These are phyloP conservation scores for Ustulina deusta DNA, from an alignment of 2,329 filamentous ascomycete genomes.

Conservation along the genomic window DNA sequence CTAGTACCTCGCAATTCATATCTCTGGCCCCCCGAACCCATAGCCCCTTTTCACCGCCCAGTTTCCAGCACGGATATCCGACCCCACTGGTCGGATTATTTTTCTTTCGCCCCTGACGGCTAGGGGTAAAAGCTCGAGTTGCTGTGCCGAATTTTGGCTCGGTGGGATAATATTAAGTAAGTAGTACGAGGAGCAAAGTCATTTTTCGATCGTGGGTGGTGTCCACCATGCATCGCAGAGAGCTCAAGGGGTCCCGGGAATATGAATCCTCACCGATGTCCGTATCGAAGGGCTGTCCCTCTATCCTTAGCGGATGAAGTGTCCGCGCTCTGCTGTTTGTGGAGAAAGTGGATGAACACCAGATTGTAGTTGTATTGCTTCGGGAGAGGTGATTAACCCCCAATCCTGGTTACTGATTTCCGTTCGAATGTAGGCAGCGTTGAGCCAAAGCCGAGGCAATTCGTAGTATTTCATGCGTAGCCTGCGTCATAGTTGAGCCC, in stretches of 20 bases:
- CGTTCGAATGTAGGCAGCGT: no score
- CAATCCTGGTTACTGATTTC: not conserved
- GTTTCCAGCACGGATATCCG: constrained; percentile 7
- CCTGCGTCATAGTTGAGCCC: not conserved
- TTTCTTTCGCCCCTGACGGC: not conserved
- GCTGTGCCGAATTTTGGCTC: not conserved
- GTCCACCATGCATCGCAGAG: not conserved
- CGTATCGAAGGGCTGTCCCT: not conserved
- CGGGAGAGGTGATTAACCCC: not conserved
- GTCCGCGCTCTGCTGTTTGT: not conserved
- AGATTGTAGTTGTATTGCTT: not conserved
- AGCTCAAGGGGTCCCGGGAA: not conserved
- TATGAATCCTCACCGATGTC: not conserved
- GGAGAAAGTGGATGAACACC: not conserved
- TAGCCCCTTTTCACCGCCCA: not conserved
- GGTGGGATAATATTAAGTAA: not conserved
- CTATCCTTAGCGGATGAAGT: not conserved
- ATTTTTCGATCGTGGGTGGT: not conserved
- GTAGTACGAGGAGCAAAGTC: not conserved
- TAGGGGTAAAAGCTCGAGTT: not conserved
- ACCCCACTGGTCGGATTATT: not conserved
- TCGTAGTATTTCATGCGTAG: no score
- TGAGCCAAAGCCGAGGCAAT: no score
- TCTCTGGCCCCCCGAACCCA: not conserved
- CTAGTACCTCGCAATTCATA: not conserved